Base-by-base conservation (phyloP, 108 stramenopile species). In the Skeletonema menzelii region DNA sequence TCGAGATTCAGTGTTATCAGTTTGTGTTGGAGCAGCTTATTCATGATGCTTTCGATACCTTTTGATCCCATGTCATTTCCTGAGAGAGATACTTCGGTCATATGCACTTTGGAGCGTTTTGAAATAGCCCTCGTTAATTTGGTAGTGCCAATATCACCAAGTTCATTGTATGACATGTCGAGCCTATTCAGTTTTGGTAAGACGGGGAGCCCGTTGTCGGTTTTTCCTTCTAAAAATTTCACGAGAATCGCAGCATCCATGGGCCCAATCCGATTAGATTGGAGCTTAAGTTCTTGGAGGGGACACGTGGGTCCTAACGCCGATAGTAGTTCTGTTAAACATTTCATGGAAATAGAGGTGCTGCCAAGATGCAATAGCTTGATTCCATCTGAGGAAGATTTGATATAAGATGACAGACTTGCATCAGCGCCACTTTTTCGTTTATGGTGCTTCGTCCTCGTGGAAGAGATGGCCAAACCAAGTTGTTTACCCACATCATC, bases 1-100 rank as follows among this genome's bases (percentile, higher is more conserved):
- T 94, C 93, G 12, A 94, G 75, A 19, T 88, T 87, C 27, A 94
- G 73, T 49, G 86, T 91, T 8, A 88, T 73, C 44, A 94, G 75
- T 24, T 88, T 89, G 72, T 91, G 93, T 30, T 90, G 89, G 14
- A 94, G 77, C 13, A 94, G 70, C 65, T 88, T 90, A 70, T 90
- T 94, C 93, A 94, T 94, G 28, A 94, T 91, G 24, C 80, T 90
- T 57, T 91, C 93, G 37, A 91, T 88, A 15, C 91, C 89, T 34
- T 76, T 70, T 11, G 87, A 72, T 37, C 79, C 89, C 64, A 94
- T 91, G 5, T 79, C 62, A 64, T 94, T 94, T 27, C 80, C 84
- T 13, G 90, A 90, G 8, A 94, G 74, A 4, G 85, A 82, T 10
- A 90, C 72, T 40, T 94, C 91, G 1, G 87, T 88, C 49, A 94